Base-by-base conservation (phyloP, 177 flowering plant species). In the Vitis hybrid region DNA sequence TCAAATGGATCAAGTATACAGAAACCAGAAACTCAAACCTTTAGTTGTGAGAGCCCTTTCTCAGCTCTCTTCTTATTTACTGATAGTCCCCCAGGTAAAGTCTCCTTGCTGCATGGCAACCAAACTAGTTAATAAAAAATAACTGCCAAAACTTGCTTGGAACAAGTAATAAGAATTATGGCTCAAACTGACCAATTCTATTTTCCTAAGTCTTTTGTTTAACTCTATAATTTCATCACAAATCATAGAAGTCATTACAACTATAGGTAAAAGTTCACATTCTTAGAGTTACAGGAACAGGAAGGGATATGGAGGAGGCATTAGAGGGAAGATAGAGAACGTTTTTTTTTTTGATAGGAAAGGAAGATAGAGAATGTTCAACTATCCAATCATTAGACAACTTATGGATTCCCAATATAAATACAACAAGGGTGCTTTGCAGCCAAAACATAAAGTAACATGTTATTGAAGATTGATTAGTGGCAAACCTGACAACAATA, bases 401-500 rank as follows among this genome's bases (percentile, higher is more conserved):
- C 16, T 53, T 53, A 14, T 53, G 16, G 29, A 14, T 13, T 53
- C 56, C 15, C 16, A 53, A 14, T 53, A 53, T 53, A 6, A 53
- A 53, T 53, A 14, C n/a, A 53, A 13, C n/a, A 14, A 13, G 16
- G 16, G 56, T 53, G 16, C 56, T n/a, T 5, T 14, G 45, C 45
- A 39, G 45, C 45, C 45, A 39, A 39, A 39, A 39, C 12, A 18
- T 7, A 39, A n/a, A 39, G n/a, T 62, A 12, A 16, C 65, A 45
- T 62, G 22, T 62, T 48, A 39, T 48, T 62, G 22, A 60, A 15
- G 65, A 62, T 45, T 45, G 52, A n/a, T 26, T 31, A 29, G 49
- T 3, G 26, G 26, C 74, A 48, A 56, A 93, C 97, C 98, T 93
- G 76, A 93, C 98, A 74, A 93, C 81, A 62, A 93, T 87, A 51